These are phyloP conservation scores for Phoenix dactylifera DNA, from an alignment of 176 grass and related monocot genomes.

Conservation along the genomic window DNA sequence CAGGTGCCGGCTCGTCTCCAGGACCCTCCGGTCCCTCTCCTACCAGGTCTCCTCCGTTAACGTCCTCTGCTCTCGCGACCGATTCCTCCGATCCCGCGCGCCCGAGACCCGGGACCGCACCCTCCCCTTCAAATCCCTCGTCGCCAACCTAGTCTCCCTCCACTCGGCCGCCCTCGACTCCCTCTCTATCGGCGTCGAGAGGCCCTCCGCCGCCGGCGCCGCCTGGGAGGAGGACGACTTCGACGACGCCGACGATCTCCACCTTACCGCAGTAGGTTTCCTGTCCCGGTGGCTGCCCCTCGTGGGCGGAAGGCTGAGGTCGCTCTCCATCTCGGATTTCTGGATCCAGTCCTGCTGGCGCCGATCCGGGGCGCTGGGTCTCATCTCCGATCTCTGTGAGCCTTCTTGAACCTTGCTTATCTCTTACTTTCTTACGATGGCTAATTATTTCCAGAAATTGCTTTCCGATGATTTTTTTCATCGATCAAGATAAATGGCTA, in stretches of 20 bases:
- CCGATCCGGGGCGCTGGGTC: constrained; percentile 38
- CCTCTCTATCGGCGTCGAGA: constrained; percentile 32
- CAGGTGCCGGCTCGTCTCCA: constrained; percentile 50
- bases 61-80: constrained; percentile 18
- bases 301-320: constrained; percentile 20
- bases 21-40: constrained; percentile 27
- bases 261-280: constrained; percentile 41
- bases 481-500: too few relatives aligned
- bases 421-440: neutral
- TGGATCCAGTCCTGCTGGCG: constrained; percentile 66
- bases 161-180: constrained; percentile 26
- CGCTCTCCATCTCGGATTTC: constrained; percentile 41
- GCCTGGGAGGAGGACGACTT: constrained; percentile 32
- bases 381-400: constrained; percentile 56
- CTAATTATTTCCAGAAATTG: too few relatives aligned
- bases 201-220: constrained; percentile 7
- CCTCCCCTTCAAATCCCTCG: constrained; percentile 24
- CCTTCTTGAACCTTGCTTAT: neutral
- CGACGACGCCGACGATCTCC: constrained; percentile 53
- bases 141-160: constrained; percentile 34
- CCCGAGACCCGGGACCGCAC: neutral
- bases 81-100: constrained; percentile 18
- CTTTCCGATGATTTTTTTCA: neutral
- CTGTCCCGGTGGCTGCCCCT: constrained; percentile 34
- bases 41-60: constrained; percentile 23